Conservation (phyloP, 2,329 filamentous ascomycete genomes). For the Penicillium sclerotiorum region DNA sequence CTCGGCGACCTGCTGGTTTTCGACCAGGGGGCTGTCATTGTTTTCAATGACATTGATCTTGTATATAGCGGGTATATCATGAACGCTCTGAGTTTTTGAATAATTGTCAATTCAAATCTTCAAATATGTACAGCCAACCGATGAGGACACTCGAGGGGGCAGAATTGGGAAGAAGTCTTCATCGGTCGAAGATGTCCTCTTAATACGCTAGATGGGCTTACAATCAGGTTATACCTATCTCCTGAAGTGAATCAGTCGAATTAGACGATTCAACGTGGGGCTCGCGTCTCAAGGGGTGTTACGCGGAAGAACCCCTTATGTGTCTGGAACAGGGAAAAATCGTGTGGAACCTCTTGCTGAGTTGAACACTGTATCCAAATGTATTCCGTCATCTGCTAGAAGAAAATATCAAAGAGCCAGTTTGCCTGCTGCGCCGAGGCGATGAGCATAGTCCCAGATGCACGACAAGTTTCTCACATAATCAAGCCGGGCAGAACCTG, state of each 20-base stretch:
- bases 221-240: background rate
- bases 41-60: background rate
- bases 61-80: background rate
- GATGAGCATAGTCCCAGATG: background rate
- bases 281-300: background rate
- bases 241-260: background rate
- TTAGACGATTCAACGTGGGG: background rate
- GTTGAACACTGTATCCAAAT: background rate
- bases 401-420: background rate
- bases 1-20: background rate
- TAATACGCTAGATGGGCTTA: no score
- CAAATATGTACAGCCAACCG: background rate
- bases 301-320: background rate
- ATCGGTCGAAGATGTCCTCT: no score
- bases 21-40: background rate
- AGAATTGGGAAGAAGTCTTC: background rate
- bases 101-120: background rate
- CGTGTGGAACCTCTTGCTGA: background rate
- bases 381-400: background rate
- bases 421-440: background rate
- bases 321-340: background rate
- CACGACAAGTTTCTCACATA: background rate
- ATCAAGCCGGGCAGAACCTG: background rate
- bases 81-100: background rate
- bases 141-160: background rate